These are phyloP conservation scores for Saccharomyces hybrid DNA, from an alignment of 1,139 yeast genomes.

Conservation along the genomic window DNA sequence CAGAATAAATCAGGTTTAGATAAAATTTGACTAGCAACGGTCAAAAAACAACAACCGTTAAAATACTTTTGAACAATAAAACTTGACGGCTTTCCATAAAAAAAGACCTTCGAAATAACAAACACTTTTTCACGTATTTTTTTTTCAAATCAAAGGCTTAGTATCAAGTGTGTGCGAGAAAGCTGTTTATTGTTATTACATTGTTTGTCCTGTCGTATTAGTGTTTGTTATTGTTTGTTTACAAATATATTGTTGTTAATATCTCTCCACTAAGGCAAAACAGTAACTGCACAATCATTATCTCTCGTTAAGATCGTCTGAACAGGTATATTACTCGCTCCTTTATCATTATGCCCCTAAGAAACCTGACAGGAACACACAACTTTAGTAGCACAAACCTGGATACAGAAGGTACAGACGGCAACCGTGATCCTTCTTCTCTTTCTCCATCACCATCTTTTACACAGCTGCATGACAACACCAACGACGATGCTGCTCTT, in stretches of 20 bases:
- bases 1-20: background rate
- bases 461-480: background rate
- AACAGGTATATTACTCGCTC: background rate
- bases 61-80: background rate
- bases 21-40: background rate
- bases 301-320: background rate
- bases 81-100: too few species aligned
- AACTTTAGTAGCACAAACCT: conserved; percentile 1
- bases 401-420: background rate
- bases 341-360: background rate
- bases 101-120: background rate
- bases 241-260: background rate
- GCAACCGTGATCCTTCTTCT: background rate
- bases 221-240: background rate
- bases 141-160: background rate
- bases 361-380: background rate
- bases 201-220: background rate
- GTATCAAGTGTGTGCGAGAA: background rate
- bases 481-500: background rate
- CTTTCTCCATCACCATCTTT: background rate
- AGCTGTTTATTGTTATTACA: background rate
- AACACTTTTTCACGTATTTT: background rate
- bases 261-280: background rate
- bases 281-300: background rate
- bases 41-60: background rate